Evolutionary conservation across 257 asterid genomes (phyloP), one percentile per base, ranked within the genome.

Genomic region (Henckelia pumila): DNA sequence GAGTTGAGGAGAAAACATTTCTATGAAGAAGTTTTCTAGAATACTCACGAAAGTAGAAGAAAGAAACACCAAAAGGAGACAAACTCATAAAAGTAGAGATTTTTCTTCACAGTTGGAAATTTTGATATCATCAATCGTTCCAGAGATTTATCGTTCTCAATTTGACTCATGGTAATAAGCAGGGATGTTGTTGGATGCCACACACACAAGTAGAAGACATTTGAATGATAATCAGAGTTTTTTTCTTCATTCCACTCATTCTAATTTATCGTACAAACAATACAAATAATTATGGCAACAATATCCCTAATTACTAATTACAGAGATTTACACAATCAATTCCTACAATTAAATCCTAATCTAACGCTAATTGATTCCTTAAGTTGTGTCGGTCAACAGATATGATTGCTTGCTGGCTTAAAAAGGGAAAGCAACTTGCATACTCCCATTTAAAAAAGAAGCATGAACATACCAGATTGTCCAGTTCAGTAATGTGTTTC

Each of bases 401-500:
- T 37, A 37, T 13, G 49, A 37, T 37, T 11, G 5, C n/a, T 37
- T 37, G 49, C 49, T 37, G 49, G 50, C 6, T 11, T n/a, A 40
- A 40, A 40, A 22, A 3, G 25, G 59, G 13, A 22, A 55, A 19
- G 26, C 25, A 55, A 55, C 63, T 32, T 5, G n/a, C 44, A 25
- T 5, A 29, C 8, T 59, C 10, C 20, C 26, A 59, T 59, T 24
- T 13, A 28, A 59, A 65, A 24, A 10, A 65, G 61, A 65, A 16
- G 50, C 49, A 65, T 65, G 24, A 25, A 56, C 14, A 17, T 8
- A 8, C 37, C 58, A 67, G 16, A 30, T 7, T 33, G 55, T 20
- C 56, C 56, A 26, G 64, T 16, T 59, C 56, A 58, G 25, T n/a
- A n/a, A 59, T 23, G 57, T 53, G 24, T 56, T 30, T 44, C 16